Percentiles rank a stretch among this genome's conserved stretches.
Evolutionary conservation across 1,284 basidiomycete genomes (phyloP).

Genomic region (Leccinum pachyderme): DNA sequence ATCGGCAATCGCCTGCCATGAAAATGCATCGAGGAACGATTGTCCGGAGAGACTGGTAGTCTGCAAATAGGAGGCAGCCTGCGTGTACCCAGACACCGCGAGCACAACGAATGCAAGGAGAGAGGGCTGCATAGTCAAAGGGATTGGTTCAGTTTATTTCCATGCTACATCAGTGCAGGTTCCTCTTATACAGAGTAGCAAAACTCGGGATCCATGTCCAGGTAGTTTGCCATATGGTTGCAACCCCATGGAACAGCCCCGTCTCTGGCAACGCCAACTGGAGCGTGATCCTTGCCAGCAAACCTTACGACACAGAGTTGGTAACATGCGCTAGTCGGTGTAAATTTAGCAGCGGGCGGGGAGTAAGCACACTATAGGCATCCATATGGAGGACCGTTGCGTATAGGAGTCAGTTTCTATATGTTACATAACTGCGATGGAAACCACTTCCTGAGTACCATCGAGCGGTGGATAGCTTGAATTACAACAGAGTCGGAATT

Average conservation of each 20-base stretch:
- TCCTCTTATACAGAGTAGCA: conserved; percentile 13
- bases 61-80: conserved; percentile 36
- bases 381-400: background rate
- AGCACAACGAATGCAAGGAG: conserved; percentile 13
- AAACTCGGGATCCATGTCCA: background rate
- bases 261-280: background rate
- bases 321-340: background rate
- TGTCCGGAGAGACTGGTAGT: conserved; percentile 40
- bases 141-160: background rate
- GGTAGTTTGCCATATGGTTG: background rate
- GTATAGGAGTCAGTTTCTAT: background rate
- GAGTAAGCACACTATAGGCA: background rate
- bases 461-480: background rate
- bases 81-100: background rate
- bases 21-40: conserved; percentile 42
- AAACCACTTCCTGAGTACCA: background rate
- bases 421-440: background rate
- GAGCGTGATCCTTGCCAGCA: conserved; percentile 9
- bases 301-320: background rate
- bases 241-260: background rate
- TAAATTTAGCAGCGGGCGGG: background rate
- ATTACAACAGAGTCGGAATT: background rate
- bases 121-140: conserved; percentile 9
- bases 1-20: conserved; percentile 42
- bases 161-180: background rate